phyloP scores from a whole-genome alignment of 1,284 basidiomycete species.

The Austropuccinia psidii region DNA sequence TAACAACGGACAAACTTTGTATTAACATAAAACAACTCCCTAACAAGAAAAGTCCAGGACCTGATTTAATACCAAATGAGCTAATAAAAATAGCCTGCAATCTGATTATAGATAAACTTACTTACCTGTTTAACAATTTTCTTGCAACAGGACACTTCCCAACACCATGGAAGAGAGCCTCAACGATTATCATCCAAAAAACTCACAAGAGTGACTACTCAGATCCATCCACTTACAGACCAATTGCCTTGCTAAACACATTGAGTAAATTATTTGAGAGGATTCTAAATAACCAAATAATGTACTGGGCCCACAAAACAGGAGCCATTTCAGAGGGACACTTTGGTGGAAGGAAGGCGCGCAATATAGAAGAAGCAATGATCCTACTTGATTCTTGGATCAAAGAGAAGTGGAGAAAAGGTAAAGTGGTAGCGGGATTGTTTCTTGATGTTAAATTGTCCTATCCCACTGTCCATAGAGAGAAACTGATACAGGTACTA shows the following conservation, averaged over 20 bases:
- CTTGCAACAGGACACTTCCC: neutral
- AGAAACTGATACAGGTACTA: no score
- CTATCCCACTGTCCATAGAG: neutral
- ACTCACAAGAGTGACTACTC: slow-evolving; percentile 4
- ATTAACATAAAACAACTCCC: no score
- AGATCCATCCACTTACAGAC: neutral
- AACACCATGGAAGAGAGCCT: neutral
- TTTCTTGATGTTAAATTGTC: slow-evolving; percentile 13
- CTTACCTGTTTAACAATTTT: neutral
- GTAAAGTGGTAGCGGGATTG: neutral
- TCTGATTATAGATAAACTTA: neutral
- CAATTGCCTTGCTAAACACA: slow-evolving; percentile 1
- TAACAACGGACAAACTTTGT: no score
- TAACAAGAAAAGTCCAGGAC: no score
- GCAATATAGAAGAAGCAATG: neutral
- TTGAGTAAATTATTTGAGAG: neutral
- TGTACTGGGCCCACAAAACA: neutral
- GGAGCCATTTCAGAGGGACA: neutral
- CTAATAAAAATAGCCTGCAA: no score
- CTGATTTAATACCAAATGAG: no score
- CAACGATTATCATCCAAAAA: slow-evolving; percentile 7
- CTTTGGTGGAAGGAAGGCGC: neutral
- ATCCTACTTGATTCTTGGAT: neutral
- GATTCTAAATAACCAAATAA: neutral
- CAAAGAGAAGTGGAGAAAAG: slow-evolving; percentile 9